Percentiles rank a stretch among this genome's conserved stretches.
Conservation (phyloP, 108 stramenopile species). For the Cyclotella choctawhatcheeana region DNA sequence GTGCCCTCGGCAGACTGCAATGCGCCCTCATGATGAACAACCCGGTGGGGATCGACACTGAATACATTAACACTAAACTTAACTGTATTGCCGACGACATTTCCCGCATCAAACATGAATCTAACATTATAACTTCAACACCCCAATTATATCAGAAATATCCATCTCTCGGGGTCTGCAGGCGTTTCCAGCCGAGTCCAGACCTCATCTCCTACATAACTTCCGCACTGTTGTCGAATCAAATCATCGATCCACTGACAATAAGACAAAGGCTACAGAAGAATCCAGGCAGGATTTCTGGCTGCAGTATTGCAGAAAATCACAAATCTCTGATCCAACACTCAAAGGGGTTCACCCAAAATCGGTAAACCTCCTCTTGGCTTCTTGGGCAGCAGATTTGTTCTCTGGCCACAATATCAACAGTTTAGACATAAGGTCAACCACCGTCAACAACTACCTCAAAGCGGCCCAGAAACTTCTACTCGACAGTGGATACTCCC, state of each 20-base stretch:
- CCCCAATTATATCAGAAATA: constrained; percentile 1
- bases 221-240: background rate
- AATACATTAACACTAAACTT: constrained; percentile 5
- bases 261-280: background rate
- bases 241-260: background rate
- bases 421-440: background rate
- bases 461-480: background rate
- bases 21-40: constrained; percentile 19
- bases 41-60: constrained; percentile 17
- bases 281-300: background rate
- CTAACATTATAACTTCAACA: background rate
- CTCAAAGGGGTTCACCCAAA: background rate
- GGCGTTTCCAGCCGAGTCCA: constrained; percentile 3
- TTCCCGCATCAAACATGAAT: constrained; percentile 20
- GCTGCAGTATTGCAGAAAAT: background rate
- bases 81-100: constrained; percentile 39
- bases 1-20: constrained; percentile 16
- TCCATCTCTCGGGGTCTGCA: background rate
- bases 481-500: background rate
- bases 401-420: background rate
- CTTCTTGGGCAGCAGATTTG: background rate
- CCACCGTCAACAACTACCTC: background rate
- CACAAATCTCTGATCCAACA: background rate
- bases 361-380: background rate
- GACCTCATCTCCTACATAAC: background rate